These are phyloP conservation scores for Colletotrichum aenigma DNA, from an alignment of 2,329 filamentous ascomycete species.

Conservation along the genomic window DNA sequence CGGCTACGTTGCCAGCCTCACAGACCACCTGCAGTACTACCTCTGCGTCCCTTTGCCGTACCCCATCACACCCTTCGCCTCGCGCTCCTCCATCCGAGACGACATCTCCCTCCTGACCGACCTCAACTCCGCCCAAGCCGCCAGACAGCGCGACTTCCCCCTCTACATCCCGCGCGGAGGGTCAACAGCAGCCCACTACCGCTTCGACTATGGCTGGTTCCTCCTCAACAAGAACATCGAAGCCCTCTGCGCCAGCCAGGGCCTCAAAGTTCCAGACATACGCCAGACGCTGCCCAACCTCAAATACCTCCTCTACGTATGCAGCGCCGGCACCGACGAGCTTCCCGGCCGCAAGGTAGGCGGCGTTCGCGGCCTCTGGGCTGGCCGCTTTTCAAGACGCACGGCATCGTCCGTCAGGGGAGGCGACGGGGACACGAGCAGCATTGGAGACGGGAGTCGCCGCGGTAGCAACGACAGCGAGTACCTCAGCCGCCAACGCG, in stretches of 20 bases:
- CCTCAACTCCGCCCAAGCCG: constrained; percentile 23
- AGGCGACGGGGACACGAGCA: constrained; percentile 42
- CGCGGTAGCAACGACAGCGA: constrained; percentile 51
- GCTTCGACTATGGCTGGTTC: constrained; percentile 96
- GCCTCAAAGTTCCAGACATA: constrained; percentile 84
- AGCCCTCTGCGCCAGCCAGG: constrained; percentile 65
- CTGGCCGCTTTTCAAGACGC: constrained; percentile 47
- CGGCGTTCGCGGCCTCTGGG: constrained; percentile 63
- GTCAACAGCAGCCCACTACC: constrained; percentile 75
- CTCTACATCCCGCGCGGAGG: constrained; percentile 70
- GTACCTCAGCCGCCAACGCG: constrained; percentile 39
- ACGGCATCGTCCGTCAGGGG: constrained; percentile 12
- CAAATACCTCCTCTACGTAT: constrained; percentile 89
- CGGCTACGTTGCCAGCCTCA: constrained; percentile 78
- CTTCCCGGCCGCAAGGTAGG: constrained; percentile 66
- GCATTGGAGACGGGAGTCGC: constrained; percentile 40
- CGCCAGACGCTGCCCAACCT: constrained; percentile 91
- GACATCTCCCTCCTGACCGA: constrained; percentile 66
- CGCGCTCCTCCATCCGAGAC: constrained; percentile 77
- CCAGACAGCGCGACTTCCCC: constrained; percentile 74
- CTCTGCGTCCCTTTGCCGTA: constrained; percentile 82
- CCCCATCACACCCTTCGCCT: constrained; percentile 73
- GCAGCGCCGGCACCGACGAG: constrained; percentile 76
- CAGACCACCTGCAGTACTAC: constrained; percentile 81
- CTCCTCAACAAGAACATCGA: constrained; percentile 97